Percentiles rank a stretch among this genome's conserved stretches.
These are phyloP conservation scores for Penicillium sp. DNA, from an alignment of 2,329 filamentous ascomycete genomes.

Conservation along the genomic window DNA sequence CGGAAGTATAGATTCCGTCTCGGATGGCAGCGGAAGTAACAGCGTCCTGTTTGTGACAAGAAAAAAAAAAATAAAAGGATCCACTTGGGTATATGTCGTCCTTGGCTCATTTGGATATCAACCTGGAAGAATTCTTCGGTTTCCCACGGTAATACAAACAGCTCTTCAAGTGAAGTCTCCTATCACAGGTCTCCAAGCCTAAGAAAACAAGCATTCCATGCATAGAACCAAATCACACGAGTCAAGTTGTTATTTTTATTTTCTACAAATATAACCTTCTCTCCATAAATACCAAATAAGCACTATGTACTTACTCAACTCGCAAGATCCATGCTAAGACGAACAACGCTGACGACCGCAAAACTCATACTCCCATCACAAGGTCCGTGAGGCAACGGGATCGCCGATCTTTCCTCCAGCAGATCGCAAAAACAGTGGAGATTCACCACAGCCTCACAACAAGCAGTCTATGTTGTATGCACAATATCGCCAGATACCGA, in stretches of 20 bases:
- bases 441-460: background rate
- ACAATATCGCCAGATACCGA: background rate
- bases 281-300: too few species aligned
- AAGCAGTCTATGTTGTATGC: background rate
- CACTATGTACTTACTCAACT: too few species aligned
- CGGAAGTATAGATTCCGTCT: background rate
- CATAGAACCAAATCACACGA: too few species aligned
- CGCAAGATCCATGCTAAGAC: background rate
- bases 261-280: too few species aligned
- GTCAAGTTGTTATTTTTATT: too few species aligned
- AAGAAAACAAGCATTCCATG: too few species aligned
- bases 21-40: conserved; percentile 8
- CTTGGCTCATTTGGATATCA: background rate
- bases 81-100: background rate
- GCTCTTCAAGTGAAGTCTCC: too few species aligned
- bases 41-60: background rate
- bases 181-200: too few species aligned
- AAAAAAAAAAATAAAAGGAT: background rate
- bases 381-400: background rate
- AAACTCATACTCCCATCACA: background rate
- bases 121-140: too few species aligned
- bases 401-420: background rate
- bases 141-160: too few species aligned
- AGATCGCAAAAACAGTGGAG: background rate
- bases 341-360: too few species aligned